Base-by-base conservation (phyloP, 306 rosid genomes). In the Quercus alba region DNA sequence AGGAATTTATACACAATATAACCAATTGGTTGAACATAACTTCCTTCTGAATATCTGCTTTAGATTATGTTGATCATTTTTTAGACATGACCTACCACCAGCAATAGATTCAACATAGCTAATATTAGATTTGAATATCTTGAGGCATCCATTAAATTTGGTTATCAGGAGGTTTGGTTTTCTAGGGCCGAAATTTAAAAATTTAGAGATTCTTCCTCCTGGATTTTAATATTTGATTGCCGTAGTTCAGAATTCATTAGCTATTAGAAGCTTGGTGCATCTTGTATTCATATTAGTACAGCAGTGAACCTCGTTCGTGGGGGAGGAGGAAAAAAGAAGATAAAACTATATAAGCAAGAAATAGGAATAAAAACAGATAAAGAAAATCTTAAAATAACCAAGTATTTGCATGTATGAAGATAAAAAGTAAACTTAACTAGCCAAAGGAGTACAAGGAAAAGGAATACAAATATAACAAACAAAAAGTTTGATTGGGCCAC, bases 401-500 rank as follows among this genome's bases (percentile, higher is more conserved):
- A 57, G 78, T 46, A 74, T 58, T 76, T 75, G 11, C 68, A 23
- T 71, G 74, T 44, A 78, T 30, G 55, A 63, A 72, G 63, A 69
- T 51, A 71, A 56, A 28, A 78, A 72, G 54, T 46, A 57, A 51
- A 14, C 18, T 15, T 49, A 52, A 23, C 35, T 23, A 51, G 23
- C 57, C 55, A 71, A 71, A 70, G 52, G 9, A 11, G 57, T 70
- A 70, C 2, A 23, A 63, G 72, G 28, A 62, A 38, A 71, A 77
- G 23, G 18, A 54, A 38, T 13, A 38, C 17, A 28, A 80, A 21
- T 8, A 57, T 19, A 58, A 61, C 7, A 26, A 56, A 12, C 17
- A 8, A 46, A 77, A 44, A 52, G 4, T 49, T 69, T 56, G 23
- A 41, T 46, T 78, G 74, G 66, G 67, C 58, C 26, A 95, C 99